These are phyloP conservation scores for Pelargonium citronellum DNA, from an alignment of 441 rosid genomes.

Conservation along the genomic window DNA sequence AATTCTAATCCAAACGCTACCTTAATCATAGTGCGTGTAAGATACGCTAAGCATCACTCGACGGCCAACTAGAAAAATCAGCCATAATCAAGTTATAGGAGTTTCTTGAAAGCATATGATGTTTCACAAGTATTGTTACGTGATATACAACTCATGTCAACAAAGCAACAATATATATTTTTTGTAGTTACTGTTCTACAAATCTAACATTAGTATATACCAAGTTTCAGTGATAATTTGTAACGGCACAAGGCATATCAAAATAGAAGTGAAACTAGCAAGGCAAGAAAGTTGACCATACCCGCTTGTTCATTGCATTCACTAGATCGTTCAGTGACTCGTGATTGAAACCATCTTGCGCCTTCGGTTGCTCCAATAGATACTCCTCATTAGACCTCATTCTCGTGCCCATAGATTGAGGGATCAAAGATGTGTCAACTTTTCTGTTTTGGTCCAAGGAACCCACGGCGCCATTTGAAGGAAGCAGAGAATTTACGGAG, in stretches of 20 bases:
- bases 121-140: background rate
- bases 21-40: too few species aligned
- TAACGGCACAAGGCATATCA: constrained; percentile 5
- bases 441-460: constrained; percentile 31
- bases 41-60: too few species aligned
- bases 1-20: too few species aligned
- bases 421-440: constrained; percentile 31
- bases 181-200: background rate
- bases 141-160: background rate
- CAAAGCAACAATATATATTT: background rate
- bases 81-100: background rate
- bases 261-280: background rate
- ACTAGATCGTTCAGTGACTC: constrained; percentile 62
- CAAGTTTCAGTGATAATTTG: background rate
- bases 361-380: constrained; percentile 39
- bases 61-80: too few species aligned
- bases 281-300: constrained; percentile 23
- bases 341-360: constrained; percentile 38
- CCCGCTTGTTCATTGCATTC: constrained; percentile 65
- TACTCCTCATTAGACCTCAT: constrained; percentile 35
- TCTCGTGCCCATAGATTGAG: constrained; percentile 36
- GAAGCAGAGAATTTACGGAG: constrained; percentile 25
- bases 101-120: background rate
- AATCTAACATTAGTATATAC: background rate
- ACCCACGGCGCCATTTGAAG: constrained; percentile 26